Evolutionary conservation across 202 grass and related monocot species (phyloP).

Genomic region (Dendrocalamus latiflorus): DNA sequence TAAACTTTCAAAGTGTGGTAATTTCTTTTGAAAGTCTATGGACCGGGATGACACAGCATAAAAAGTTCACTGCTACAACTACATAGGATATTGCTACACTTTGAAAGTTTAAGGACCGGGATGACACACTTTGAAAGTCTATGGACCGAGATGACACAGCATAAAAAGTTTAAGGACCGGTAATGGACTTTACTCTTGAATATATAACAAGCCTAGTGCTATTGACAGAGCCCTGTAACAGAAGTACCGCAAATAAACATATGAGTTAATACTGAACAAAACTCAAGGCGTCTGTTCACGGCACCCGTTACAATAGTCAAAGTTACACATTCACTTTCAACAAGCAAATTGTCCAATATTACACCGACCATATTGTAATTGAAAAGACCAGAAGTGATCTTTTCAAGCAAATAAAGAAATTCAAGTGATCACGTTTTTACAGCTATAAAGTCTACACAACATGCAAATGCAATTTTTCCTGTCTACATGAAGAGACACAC

Average conservation of each 20-base stretch:
- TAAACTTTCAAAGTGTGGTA: too few relatives aligned
- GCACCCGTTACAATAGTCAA: neutral
- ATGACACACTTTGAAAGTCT: too few relatives aligned
- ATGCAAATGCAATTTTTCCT: too few relatives aligned
- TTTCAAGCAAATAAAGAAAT: neutral
- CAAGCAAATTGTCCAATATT: neutral
- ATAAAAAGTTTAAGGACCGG: too few relatives aligned
- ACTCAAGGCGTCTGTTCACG: neutral
- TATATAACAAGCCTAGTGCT: conserved; percentile 79
- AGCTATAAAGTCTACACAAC: neutral
- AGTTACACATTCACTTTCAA: neutral
- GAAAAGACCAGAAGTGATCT: neutral
- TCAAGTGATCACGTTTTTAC: neutral
- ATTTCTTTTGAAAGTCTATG: too few relatives aligned
- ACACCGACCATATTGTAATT: neutral
- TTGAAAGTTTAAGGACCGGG: too few relatives aligned
- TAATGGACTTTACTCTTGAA: too few relatives aligned
- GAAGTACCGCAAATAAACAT: neutral
- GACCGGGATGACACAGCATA: too few relatives aligned
- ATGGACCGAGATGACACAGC: too few relatives aligned
- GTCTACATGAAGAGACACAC: neutral
- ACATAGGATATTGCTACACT: too few relatives aligned
- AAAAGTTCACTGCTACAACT: too few relatives aligned
- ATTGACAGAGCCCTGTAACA: conserved; percentile 65
- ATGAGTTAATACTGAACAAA: neutral